Evolutionary conservation across 2,329 filamentous ascomycete species (phyloP).

Genomic region (Saccharata proteae): DNA sequence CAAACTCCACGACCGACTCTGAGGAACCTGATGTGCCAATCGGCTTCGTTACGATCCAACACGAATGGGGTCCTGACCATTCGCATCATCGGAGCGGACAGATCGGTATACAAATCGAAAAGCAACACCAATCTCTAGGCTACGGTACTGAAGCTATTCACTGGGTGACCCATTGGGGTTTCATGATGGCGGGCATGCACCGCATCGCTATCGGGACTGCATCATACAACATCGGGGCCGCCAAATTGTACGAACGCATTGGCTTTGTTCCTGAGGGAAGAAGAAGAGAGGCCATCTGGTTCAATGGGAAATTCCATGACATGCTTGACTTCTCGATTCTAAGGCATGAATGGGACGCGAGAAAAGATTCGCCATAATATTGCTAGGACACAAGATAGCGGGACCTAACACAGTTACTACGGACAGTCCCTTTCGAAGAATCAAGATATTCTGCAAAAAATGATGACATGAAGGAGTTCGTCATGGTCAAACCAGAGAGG

Average conservation of each 20-base stretch:
- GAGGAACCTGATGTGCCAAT: not conserved
- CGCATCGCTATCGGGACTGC: slow-evolving; percentile 29
- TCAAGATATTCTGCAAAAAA: no score
- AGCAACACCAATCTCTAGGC: slow-evolving; percentile 25
- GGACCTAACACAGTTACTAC: no score
- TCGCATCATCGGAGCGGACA: slow-evolving; percentile 31
- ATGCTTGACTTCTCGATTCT: slow-evolving; percentile 1
- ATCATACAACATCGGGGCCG: slow-evolving; percentile 32
- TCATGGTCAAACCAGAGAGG: no score
- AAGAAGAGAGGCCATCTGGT: slow-evolving; percentile 30
- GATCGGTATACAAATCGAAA: slow-evolving; percentile 28
- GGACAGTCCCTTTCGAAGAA: no score
- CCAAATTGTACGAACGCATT: slow-evolving; percentile 31
- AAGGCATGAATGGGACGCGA: slow-evolving; percentile 2
- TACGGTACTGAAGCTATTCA: slow-evolving; percentile 37
- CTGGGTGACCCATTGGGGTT: slow-evolving; percentile 38
- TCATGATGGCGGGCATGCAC: slow-evolving; percentile 33
- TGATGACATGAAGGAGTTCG: no score
- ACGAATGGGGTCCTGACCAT: slow-evolving; percentile 1
- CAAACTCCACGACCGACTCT: not conserved
- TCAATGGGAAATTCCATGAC: slow-evolving; percentile 26
- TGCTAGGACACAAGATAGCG: no score
- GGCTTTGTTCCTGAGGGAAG: slow-evolving; percentile 36
- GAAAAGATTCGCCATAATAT: no score
- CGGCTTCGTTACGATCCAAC: slow-evolving; percentile 3